Conservation (phyloP, 169 alveolate genomes). For the Cryptosporidium sp. region DNA sequence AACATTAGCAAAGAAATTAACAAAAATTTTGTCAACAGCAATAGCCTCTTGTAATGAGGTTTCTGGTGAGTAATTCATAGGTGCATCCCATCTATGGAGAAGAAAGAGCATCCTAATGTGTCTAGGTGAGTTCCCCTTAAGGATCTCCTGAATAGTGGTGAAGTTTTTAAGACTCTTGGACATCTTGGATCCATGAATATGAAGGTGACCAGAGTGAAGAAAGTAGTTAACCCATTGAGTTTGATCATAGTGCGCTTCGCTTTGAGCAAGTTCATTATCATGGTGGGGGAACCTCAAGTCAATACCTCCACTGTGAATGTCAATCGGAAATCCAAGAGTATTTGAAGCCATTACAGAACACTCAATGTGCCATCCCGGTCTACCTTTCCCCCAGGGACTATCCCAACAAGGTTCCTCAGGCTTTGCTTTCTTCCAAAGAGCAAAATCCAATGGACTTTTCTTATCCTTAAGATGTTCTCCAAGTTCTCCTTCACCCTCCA, state of each 20-base stretch:
- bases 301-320: constrained; percentile 99
- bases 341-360: constrained; percentile 98
- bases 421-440: constrained; percentile 97
- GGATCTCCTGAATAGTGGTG: constrained; percentile 92
- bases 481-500: constrained; percentile 94
- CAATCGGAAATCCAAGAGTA: constrained; percentile 93
- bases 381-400: constrained; percentile 98
- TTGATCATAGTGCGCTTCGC: constrained; percentile 96
- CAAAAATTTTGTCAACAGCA: constrained; percentile 90
- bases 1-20: constrained; percentile 91
- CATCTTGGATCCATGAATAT: constrained; percentile 98
- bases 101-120: constrained; percentile 91
- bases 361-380: constrained; percentile 99
- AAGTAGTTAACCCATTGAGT: constrained; percentile 94
- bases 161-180: constrained; percentile 96
- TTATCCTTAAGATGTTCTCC: constrained; percentile 90
- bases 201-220: constrained; percentile 97
- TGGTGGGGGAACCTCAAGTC: constrained; percentile 99
- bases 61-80: constrained; percentile 87
- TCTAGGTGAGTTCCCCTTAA: constrained; percentile 84
- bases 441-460: constrained; percentile 94
- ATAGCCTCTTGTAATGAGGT: constrained; percentile 92
- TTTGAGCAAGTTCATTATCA: constrained; percentile 98
- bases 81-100: constrained; percentile 90
- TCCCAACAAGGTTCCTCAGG: constrained; percentile 98